phyloP scores from a whole-genome alignment of 176 grass and related monocot genomes.

The Oryza meridionalis region DNA sequence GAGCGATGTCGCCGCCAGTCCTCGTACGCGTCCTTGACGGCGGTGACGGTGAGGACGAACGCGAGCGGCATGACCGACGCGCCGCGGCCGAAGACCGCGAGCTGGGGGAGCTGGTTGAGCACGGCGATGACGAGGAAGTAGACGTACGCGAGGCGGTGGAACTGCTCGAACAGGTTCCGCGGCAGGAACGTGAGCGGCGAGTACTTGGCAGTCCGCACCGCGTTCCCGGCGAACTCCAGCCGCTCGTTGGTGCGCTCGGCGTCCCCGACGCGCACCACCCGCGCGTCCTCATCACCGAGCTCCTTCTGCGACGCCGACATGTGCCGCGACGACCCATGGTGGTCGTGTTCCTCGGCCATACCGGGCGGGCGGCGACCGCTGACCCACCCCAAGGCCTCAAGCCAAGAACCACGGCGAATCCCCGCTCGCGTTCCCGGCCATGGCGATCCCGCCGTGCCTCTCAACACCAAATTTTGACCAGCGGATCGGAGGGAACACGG shows the following conservation, averaged over 20 bases:
- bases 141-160: constrained; percentile 90
- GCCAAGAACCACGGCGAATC: background rate
- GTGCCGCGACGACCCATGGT: constrained; percentile 66
- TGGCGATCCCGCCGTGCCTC: background rate
- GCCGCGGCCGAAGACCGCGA: constrained; percentile 71
- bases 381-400: constrained; percentile 8
- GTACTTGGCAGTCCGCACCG: constrained; percentile 91
- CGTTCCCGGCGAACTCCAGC: constrained; percentile 69
- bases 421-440: constrained; percentile 6
- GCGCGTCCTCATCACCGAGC: constrained; percentile 74
- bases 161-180: constrained; percentile 96
- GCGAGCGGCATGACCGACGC: constrained; percentile 83
- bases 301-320: constrained; percentile 71
- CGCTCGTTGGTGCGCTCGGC: constrained; percentile 53
- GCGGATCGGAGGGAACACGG: background rate
- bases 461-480: constrained; percentile 22
- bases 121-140: constrained; percentile 93
- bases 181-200: constrained; percentile 88
- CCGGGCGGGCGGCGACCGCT: background rate
- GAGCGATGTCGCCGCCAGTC: constrained; percentile 87
- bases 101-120: constrained; percentile 94
- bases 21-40: constrained; percentile 97
- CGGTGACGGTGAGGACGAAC: constrained; percentile 83
- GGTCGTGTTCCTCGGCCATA: constrained; percentile 58
- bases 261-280: constrained; percentile 68